Conservation (phyloP, 441 rosid genomes). For the Bocquillonia castaneifolia region DNA sequence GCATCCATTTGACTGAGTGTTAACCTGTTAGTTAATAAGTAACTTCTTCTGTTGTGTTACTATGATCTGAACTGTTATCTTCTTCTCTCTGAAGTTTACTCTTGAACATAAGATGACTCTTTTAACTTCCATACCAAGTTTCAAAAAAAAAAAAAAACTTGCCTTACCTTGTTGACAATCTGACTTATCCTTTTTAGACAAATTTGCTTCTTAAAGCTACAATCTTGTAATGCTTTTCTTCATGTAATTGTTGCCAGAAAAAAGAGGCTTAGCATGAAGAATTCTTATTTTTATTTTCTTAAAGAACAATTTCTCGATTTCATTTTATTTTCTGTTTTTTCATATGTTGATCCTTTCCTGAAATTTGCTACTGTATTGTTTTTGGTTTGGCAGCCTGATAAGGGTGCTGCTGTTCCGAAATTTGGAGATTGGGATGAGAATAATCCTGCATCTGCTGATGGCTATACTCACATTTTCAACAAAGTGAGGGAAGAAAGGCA, state of each 20-base stretch:
- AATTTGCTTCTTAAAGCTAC: slow-evolving; percentile 4
- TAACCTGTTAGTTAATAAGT: not conserved
- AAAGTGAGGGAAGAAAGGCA: slow-evolving; percentile 77
- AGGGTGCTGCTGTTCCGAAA: slow-evolving; percentile 77
- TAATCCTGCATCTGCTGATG: slow-evolving; percentile 75
- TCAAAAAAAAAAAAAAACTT: too few species aligned
- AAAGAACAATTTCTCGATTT: too few species aligned
- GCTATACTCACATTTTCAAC: slow-evolving; percentile 80
- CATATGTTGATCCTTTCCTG: not conserved
- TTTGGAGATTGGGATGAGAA: slow-evolving; percentile 93
- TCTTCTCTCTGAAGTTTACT: not conserved
- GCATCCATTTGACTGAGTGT: not conserved
- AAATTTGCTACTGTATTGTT: slow-evolving; percentile 8
- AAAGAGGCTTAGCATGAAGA: not conserved
- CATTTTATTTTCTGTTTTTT: not conserved
- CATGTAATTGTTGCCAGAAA: not conserved
- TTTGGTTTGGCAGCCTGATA: slow-evolving; percentile 46
- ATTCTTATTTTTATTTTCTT: not conserved
- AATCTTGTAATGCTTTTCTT: not conserved
- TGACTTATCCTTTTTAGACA: not conserved
- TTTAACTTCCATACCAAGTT: too few species aligned
- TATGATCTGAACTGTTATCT: not conserved
- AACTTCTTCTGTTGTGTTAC: not conserved
- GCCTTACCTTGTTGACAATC: not conserved
- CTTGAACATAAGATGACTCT: too few species aligned